Evolutionary conservation across 495 filamentous ascomycete species (phyloP).

Genomic region (Penicillium nucicola): DNA sequence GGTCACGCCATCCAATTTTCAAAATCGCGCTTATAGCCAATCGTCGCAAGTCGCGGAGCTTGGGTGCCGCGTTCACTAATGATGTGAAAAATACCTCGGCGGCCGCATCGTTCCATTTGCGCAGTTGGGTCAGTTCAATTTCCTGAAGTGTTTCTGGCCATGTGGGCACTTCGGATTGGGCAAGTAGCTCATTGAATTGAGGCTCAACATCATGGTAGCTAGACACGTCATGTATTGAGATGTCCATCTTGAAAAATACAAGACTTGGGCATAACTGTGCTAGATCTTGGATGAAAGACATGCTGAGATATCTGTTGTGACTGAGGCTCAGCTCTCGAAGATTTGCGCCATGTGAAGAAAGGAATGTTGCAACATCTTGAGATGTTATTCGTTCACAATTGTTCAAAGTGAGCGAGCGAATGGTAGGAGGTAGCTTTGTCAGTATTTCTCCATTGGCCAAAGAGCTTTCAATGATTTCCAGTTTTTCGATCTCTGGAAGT

Average conservation of each 20-base stretch:
- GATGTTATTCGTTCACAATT: constrained; percentile 71
- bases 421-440: constrained; percentile 55
- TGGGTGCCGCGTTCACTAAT: constrained; percentile 62
- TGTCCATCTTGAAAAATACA: constrained; percentile 66
- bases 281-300: constrained; percentile 65
- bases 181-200: constrained; percentile 61
- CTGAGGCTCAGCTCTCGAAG: constrained; percentile 64
- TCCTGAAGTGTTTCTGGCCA: constrained; percentile 70
- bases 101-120: constrained; percentile 60
- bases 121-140: constrained; percentile 71
- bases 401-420: constrained; percentile 64
- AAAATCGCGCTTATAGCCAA: constrained; percentile 71
- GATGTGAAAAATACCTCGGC: constrained; percentile 76
- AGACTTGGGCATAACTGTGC: constrained; percentile 62
- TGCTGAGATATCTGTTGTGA: constrained; percentile 72
- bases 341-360: constrained; percentile 57
- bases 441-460: constrained; percentile 60
- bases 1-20: constrained; percentile 72
- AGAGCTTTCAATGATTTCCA: constrained; percentile 67
- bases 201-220: constrained; percentile 68
- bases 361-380: constrained; percentile 53
- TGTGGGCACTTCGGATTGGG: constrained; percentile 56
- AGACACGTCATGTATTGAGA: constrained; percentile 61
- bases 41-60: constrained; percentile 59
- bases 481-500: constrained; percentile 57